Conservation (phyloP, 768 basidiomycete genomes). For the Leucosporidium creatinivorum region DNA sequence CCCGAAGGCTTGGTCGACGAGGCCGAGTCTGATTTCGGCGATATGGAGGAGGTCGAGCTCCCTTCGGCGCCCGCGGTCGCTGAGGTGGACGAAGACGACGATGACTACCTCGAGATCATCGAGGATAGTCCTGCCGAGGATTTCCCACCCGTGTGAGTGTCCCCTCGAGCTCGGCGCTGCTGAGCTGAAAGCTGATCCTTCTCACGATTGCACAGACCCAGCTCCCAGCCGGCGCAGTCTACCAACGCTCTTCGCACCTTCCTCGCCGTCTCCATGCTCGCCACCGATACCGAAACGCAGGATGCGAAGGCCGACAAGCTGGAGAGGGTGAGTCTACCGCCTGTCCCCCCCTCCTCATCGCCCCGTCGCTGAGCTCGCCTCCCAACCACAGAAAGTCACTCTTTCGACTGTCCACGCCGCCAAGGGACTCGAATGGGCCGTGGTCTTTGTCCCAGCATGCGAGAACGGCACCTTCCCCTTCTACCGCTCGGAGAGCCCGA, state of each 20-base stretch:
- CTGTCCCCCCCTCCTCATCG: conserved; percentile 1
- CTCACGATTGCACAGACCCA: neutral
- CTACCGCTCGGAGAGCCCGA: conserved; percentile 50
- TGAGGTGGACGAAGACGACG: neutral
- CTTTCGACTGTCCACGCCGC: conserved; percentile 82
- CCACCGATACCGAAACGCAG: conserved; percentile 62
- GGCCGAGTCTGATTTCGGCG: conserved; percentile 1
- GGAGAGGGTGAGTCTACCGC: neutral
- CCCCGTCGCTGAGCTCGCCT: neutral
- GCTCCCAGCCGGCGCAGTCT: neutral
- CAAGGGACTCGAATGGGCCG: conserved; percentile 87
- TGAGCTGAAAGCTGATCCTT: neutral
- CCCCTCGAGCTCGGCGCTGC: too few relatives aligned
- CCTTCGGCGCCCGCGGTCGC: too few relatives aligned
- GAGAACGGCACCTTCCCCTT: conserved; percentile 57
- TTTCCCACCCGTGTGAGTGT: neutral
- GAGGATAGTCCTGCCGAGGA: neutral
- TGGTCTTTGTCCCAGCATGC: conserved; percentile 73
- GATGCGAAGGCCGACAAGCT: conserved; percentile 41
- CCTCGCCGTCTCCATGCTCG: conserved; percentile 71
- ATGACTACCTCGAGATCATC: neutral
- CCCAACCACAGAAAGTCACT: conserved; percentile 60
- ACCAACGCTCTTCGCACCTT: conserved; percentile 60
- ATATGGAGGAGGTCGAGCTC: neutral
- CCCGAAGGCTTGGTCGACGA: neutral